Percentiles rank a stretch among this genome's conserved stretches.
phyloP scores from a whole-genome alignment of 441 rosid species.

The Syzygium syzygioides region DNA sequence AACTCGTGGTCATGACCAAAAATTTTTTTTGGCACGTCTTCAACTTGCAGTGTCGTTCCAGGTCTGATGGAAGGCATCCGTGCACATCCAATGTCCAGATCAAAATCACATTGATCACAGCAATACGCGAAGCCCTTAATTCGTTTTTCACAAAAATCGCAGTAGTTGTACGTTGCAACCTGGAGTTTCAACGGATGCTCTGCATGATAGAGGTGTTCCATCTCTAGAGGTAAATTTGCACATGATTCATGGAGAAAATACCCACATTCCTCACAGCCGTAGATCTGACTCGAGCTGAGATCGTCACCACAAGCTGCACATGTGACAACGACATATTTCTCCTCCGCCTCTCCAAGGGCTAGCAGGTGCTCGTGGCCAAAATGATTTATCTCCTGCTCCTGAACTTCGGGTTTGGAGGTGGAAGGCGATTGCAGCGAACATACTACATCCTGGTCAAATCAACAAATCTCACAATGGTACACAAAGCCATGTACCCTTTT shows the following conservation, averaged over 20 bases:
- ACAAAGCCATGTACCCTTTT: background rate
- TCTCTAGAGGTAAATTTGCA: background rate
- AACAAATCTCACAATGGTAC: background rate
- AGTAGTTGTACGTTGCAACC: background rate
- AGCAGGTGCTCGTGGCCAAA: background rate
- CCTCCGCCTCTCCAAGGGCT: background rate
- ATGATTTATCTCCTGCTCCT: background rate
- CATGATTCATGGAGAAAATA: background rate
- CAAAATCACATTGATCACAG: background rate
- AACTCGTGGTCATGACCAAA: background rate
- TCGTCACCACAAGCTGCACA: background rate
- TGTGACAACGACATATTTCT: background rate
- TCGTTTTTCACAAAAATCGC: accelerated
- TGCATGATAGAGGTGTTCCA: background rate
- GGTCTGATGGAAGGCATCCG: background rate
- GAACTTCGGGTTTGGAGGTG: background rate
- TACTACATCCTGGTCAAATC: background rate
- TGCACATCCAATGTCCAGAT: background rate
- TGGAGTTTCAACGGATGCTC: background rate
- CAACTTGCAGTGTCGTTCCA: background rate
- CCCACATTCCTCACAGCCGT: background rate
- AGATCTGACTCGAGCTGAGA: background rate
- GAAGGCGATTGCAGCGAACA: background rate
- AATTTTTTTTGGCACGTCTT: background rate
- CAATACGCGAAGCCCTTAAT: background rate